These are phyloP conservation scores for Diplodia mutila DNA, from an alignment of 2,329 filamentous ascomycete species.

Conservation along the genomic window DNA sequence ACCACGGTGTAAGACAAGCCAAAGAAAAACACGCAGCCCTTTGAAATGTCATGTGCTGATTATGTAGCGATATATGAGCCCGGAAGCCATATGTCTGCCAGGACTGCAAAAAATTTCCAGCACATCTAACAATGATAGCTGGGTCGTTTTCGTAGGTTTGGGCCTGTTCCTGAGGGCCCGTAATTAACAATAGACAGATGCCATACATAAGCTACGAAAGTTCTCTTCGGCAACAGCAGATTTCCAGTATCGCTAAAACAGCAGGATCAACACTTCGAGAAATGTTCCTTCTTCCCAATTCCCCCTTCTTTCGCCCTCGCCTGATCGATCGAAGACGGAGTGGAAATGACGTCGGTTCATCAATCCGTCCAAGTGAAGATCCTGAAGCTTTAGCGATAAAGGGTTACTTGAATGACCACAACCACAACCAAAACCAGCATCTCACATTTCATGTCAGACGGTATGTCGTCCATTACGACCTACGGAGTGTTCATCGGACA, in stretches of 20 bases:
- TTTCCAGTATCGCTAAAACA: not conserved
- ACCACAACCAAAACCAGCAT: slow-evolving; percentile 1
- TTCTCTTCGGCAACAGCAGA: not conserved
- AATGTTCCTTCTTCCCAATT: not conserved
- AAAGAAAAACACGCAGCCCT: not conserved
- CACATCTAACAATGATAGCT: not conserved
- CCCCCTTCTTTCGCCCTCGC: not conserved
- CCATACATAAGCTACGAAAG: slow-evolving; percentile 16
- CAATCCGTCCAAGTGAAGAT: not conserved
- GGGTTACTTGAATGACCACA: slow-evolving; percentile 8
- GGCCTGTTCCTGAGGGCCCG: too few species aligned
- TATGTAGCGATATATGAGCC: slow-evolving; percentile 2
- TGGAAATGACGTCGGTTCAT: not conserved
- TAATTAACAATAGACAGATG: not conserved
- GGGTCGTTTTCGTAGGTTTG: not conserved
- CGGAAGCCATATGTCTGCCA: not conserved
- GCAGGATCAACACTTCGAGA: not conserved
- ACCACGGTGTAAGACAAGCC: not conserved
- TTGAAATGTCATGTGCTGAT: too few species aligned
- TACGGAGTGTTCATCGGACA: too few species aligned
- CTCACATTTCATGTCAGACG: not conserved
- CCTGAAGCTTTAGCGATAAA: not conserved
- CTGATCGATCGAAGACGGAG: not conserved
- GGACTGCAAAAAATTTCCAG: not conserved
- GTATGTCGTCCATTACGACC: too few species aligned